phyloP scores from a whole-genome alignment of 768 basidiomycete genomes.

The Tricholoma saponaceum region DNA sequence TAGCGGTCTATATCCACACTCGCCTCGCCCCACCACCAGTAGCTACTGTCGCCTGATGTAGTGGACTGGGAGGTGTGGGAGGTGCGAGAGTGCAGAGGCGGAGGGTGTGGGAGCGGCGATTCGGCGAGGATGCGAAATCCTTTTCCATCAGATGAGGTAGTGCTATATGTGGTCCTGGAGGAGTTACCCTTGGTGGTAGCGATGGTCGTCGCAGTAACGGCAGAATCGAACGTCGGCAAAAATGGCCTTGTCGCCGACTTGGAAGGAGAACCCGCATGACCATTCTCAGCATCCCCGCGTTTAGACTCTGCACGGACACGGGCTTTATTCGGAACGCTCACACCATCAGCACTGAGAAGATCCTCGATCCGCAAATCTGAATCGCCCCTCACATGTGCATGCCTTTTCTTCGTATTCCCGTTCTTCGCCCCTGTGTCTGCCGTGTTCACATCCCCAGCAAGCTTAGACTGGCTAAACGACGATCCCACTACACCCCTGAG shows the following conservation, averaged over 20 bases:
- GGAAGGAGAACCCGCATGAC: not conserved
- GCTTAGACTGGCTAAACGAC: conserved; percentile 8
- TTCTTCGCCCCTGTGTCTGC: conserved; percentile 9
- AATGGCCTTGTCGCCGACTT: too few species aligned
- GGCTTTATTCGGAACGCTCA: not conserved
- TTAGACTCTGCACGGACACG: not conserved
- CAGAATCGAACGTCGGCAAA: not conserved
- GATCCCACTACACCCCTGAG: conserved; percentile 21
- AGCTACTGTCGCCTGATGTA: not conserved
- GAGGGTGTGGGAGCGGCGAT: conserved; percentile 17
- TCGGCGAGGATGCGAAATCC: conserved; percentile 44
- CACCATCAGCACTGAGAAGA: not conserved
- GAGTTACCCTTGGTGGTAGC: conserved; percentile 15
- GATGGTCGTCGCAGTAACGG: too few species aligned
- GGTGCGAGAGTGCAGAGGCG: not conserved
- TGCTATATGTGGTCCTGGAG: conserved; percentile 4
- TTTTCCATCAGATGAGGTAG: not conserved
- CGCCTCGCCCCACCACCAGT: conserved; percentile 6
- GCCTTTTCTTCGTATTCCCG: not conserved
- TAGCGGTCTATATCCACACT: conserved; percentile 30
- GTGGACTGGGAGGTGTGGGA: conserved; percentile 9
- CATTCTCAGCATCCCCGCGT: not conserved
- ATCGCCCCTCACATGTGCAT: not conserved
- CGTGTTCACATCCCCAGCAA: not conserved
- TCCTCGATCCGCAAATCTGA: not conserved